phyloP scores from a whole-genome alignment of 345 rosid species.

The Firmiana major region DNA sequence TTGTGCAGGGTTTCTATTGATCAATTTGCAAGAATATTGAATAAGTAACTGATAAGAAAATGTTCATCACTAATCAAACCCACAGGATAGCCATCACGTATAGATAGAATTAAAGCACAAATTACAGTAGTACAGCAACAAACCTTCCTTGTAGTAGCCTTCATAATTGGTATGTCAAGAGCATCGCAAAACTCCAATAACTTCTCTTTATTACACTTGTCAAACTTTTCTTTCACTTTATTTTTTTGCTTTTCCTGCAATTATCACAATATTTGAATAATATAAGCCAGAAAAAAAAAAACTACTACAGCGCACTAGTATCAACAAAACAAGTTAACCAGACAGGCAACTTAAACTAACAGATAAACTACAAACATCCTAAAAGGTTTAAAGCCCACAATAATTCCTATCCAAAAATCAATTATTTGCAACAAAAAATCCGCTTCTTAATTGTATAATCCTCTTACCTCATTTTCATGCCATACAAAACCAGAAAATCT shows the following conservation, averaged over 20 bases:
- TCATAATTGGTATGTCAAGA: constrained; percentile 62
- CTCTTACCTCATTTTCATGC: constrained; percentile 77
- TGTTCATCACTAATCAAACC: not conserved
- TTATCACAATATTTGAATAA: constrained; percentile 6
- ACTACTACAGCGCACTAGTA: not conserved
- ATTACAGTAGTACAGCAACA: constrained; percentile 10
- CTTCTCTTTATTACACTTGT: constrained; percentile 81
- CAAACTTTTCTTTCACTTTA: constrained; percentile 77
- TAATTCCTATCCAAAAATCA: not conserved
- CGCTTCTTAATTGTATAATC: not conserved
- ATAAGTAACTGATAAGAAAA: not conserved
- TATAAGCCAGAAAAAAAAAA: not conserved
- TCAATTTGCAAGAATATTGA: not conserved
- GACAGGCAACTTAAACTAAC: not conserved
- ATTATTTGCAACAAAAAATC: not conserved
- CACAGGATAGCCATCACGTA: not conserved
- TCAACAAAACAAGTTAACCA: not conserved
- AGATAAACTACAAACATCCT: not conserved
- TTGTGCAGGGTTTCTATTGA: no score
- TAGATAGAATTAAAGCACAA: not conserved
- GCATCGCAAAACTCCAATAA: constrained; percentile 77
- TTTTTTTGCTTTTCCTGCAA: constrained; percentile 75
- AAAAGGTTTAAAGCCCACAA: not conserved
- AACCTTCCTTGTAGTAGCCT: constrained; percentile 74
- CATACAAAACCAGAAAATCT: constrained; percentile 87